Base-by-base conservation (phyloP, 306 rosid genomes). In the Spatholobus suberectus region DNA sequence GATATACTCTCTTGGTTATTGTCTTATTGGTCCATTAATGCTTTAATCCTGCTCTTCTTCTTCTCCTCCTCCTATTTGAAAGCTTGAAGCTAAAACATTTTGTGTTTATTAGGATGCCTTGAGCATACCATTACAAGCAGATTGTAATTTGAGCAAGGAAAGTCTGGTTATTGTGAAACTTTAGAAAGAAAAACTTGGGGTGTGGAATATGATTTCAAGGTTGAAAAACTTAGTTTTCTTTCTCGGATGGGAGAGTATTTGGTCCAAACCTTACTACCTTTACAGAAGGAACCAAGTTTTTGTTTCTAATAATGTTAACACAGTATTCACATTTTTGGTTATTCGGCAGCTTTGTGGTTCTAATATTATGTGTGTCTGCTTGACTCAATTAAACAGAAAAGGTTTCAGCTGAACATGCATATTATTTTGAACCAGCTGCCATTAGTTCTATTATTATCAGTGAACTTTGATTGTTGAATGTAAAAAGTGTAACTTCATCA, bases 371-470 rank as follows among this genome's bases (percentile, higher is more conserved):
- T 5, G 11, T 35, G 54, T 49, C 54, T 49, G 3, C 72, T 77
- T 61, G 80, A 51, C 29, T 43, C 41, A 41, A 58, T 85, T 49
- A 47, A 81, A 72, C 35, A 43, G 37, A 52, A 49, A 13, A 62
- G 44, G 37, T 54, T 76, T 75, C 68, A 24, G 35, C 58, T 82
- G 21, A 61, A 37, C 49, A 23, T 63, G 40, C 34, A 44, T 61
- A 24, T 49, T 68, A 43, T 70, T 58, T 44, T 78, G 69, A 85
- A 20, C 18, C 76, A 70, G 37, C 62, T 81, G 72, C 72, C 52
- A 54, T 54, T 54, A 24, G 41, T 55, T 40, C 18, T 63, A 72
- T 62, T 62, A 46, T 78, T 26, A 44, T 21, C 34, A 13, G 47
- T 61, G 7, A 59, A 52, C 38, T 23, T 57, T 63, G 41, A 49